phyloP scores from a whole-genome alignment of 2,329 filamentous ascomycete species.

The Aspergillus calidoustus region DNA sequence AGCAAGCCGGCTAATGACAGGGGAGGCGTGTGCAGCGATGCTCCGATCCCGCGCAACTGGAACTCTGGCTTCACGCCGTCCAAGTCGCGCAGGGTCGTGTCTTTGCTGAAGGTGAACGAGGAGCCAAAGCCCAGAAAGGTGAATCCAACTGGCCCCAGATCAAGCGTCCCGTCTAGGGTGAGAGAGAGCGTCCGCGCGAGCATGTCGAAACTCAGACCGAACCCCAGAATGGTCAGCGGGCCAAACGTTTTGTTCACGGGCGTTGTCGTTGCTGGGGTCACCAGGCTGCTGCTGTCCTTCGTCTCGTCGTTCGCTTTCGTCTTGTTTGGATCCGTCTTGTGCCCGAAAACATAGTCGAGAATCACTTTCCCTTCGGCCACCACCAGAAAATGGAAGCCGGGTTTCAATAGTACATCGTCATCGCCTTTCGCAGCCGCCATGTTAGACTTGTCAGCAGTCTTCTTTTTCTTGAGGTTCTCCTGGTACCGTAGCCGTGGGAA shows the following conservation, averaged over 20 bases:
- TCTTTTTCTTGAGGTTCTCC: not conserved
- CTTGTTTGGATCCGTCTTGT: not conserved
- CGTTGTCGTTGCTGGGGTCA: constrained; percentile 19
- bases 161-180: constrained; percentile 41
- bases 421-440: not conserved
- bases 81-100: constrained; percentile 1
- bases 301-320: not conserved
- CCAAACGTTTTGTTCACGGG: constrained; percentile 32
- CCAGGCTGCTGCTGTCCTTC: too few relatives aligned
- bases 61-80: not conserved
- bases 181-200: constrained; percentile 33
- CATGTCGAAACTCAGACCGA: constrained; percentile 41
- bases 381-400: not conserved
- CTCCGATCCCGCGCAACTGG: constrained; percentile 38
- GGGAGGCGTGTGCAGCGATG: constrained; percentile 41
- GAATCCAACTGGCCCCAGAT: constrained; percentile 44
- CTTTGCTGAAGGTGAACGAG: constrained; percentile 26
- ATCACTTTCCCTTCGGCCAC: not conserved
- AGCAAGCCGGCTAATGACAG: constrained; percentile 45
- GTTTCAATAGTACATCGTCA: not conserved
- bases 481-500: not conserved
- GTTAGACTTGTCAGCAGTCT: not conserved
- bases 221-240: constrained; percentile 40
- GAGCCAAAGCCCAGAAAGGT: constrained; percentile 42
- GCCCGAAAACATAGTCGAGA: not conserved